phyloP scores from a whole-genome alignment of 176 grass and related monocot genomes.

The Oryza glumipatula region DNA sequence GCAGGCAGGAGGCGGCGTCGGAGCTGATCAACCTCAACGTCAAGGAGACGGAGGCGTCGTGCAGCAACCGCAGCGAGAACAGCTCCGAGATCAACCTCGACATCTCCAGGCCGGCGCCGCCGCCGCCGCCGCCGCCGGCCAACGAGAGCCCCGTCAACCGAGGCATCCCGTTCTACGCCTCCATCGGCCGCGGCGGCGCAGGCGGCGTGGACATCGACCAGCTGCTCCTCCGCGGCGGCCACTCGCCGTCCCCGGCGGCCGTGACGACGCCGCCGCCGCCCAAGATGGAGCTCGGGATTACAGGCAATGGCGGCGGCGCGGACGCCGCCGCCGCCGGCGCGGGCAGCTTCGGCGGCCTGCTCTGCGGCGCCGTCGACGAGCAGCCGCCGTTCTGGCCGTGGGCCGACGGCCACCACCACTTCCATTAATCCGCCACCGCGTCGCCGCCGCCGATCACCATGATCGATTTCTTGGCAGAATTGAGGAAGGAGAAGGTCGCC shows the following conservation, averaged over 20 bases:
- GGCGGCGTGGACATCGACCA: conserved; percentile 33
- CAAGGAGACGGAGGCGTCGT: conserved; percentile 96
- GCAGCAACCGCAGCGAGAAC: conserved; percentile 94
- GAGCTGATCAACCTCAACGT: conserved; percentile 76
- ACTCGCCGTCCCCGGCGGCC: not conserved
- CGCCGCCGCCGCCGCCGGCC: conserved; percentile 9
- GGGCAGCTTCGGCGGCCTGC: conserved; percentile 44
- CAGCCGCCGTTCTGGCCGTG: conserved; percentile 73
- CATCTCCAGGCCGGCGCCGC: conserved; percentile 39
- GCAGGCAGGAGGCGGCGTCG: conserved; percentile 62
- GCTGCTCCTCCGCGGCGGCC: conserved; percentile 30
- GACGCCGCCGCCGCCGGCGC: not conserved
- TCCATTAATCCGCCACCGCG: conserved; percentile 49
- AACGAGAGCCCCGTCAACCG: conserved; percentile 50
- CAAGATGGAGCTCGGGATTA: conserved; percentile 42
- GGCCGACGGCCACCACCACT: conserved; percentile 72
- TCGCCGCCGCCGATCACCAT: not conserved
- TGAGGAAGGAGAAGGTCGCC: not conserved
- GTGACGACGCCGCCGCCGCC: not conserved
- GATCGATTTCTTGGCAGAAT: conserved; percentile 2
- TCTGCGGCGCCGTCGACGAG: conserved; percentile 71
- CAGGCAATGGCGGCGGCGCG: not conserved
- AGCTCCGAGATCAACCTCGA: conserved; percentile 95
- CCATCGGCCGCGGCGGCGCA: not conserved
- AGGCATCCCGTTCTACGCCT: conserved; percentile 30